These are phyloP conservation scores for Solanum paucissectum DNA, from an alignment of 257 asterid species.

Conservation along the genomic window DNA sequence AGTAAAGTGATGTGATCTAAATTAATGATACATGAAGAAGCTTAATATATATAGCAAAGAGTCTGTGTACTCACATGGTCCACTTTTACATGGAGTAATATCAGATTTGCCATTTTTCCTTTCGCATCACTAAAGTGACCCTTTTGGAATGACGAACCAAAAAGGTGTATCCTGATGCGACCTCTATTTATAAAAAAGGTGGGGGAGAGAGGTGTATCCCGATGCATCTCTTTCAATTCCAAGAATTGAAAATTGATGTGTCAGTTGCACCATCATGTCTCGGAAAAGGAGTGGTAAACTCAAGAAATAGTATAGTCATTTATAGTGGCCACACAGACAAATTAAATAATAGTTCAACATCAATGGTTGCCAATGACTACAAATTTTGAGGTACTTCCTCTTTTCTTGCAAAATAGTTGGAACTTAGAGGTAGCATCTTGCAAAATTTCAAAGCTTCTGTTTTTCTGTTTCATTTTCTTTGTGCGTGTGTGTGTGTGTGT, in stretches of 20 bases:
- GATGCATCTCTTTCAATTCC: background rate
- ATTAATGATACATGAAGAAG: background rate
- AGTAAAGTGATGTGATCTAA: background rate
- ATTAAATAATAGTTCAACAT: background rate
- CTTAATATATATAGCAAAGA: conserved; percentile 32
- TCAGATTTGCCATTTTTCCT: conserved; percentile 28
- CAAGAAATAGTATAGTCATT: background rate
- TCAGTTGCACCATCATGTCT: background rate
- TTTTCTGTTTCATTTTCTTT: background rate
- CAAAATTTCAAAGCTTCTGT: background rate
- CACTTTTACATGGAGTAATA: conserved; percentile 35
- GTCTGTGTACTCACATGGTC: conserved; percentile 28
- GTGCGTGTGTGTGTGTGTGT: background rate
- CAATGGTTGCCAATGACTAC: background rate
- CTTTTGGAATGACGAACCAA: conserved; percentile 37
- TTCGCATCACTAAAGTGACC: conserved; percentile 80
- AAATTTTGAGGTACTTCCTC: background rate
- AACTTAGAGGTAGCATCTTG: background rate
- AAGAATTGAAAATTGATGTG: background rate
- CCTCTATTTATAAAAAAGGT: background rate
- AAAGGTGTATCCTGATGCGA: conserved; percentile 64
- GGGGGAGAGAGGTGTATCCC: background rate
- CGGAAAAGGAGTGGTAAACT: background rate
- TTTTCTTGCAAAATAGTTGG: background rate
- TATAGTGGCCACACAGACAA: background rate